phyloP scores from a whole-genome alignment of 2,329 filamentous ascomycete species.

The Nigrospora osmanthi region DNA sequence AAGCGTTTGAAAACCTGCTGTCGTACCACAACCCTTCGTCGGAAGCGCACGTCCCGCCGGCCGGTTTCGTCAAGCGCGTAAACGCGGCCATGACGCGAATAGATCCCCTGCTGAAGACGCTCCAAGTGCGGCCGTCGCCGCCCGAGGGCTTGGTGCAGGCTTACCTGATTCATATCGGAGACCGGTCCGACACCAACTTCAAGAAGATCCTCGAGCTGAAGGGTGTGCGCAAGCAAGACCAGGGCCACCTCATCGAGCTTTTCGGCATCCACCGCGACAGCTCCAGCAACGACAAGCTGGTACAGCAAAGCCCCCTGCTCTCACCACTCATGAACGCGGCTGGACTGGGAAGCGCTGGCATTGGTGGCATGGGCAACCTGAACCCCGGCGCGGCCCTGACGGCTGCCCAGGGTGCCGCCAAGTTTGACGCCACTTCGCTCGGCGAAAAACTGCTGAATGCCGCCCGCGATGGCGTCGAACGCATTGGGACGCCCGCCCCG shows the following conservation, averaged over 20 bases:
- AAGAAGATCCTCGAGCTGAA: constrained; percentile 93
- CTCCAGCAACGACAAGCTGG: constrained; percentile 59
- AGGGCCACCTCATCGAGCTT: constrained; percentile 75
- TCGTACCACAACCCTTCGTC: constrained; percentile 48
- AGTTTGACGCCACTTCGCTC: constrained; percentile 75
- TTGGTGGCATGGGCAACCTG: constrained; percentile 32
- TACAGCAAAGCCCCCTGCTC: constrained; percentile 62
- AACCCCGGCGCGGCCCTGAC: constrained; percentile 23
- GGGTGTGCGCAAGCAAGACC: constrained; percentile 78
- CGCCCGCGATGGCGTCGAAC: constrained; percentile 74
- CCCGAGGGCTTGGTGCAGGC: constrained; percentile 93
- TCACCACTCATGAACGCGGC: constrained; percentile 52
- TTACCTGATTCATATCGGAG: constrained; percentile 93
- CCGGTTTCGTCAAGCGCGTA: constrained; percentile 77
- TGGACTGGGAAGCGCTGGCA: constrained; percentile 27
- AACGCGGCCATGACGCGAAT: constrained; percentile 77
- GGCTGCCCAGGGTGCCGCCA: constrained; percentile 17
- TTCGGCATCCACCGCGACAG: constrained; percentile 76
- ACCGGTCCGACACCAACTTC: constrained; percentile 92
- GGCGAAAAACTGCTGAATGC: constrained; percentile 85
- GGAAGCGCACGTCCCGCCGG: constrained; percentile 31
- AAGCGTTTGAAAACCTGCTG: constrained; percentile 65
- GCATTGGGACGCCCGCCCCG: constrained; percentile 54
- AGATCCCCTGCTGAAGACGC: constrained; percentile 88
- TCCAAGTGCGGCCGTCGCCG: constrained; percentile 86